phyloP scores from a whole-genome alignment of 1,139 yeast genomes.

The Blastobotrys niveus region DNA sequence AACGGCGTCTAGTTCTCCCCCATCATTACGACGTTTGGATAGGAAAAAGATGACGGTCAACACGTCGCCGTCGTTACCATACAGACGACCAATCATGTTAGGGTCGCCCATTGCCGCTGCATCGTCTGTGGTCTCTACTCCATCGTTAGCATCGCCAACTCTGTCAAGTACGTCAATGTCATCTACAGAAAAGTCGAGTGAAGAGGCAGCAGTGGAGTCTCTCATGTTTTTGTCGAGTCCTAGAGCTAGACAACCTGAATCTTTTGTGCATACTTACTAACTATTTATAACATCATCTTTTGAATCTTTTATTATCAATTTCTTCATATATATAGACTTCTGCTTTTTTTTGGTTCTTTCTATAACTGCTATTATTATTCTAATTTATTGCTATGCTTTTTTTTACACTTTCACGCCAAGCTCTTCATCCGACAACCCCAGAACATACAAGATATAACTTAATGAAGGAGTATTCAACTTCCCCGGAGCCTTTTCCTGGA shows the following conservation, averaged over 20 bases:
- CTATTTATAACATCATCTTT: background rate
- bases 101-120: too few species aligned
- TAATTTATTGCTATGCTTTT: constrained; percentile 9
- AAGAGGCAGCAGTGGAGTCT: constrained; percentile 44
- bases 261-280: constrained; percentile 1
- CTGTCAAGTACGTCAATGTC: background rate
- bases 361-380: background rate
- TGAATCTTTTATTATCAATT: background rate
- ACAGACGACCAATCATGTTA: too few species aligned
- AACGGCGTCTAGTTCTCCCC: background rate
- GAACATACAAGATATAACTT: constrained; percentile 67
- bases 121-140: too few species aligned
- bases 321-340: constrained; percentile 4
- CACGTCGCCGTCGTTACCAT: background rate
- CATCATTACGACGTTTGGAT: background rate
- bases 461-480: constrained; percentile 67
- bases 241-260: constrained; percentile 9
- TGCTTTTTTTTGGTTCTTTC: constrained; percentile 11
- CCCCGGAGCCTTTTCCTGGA: constrained; percentile 73
- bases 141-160: background rate
- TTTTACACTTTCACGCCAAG: constrained; percentile 15
- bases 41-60: constrained; percentile 3
- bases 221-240: constrained; percentile 45
- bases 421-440: constrained; percentile 67
- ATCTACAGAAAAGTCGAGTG: constrained; percentile 19